Conservation (phyloP, 768 basidiomycete species). For the Calocybe gangraenosa region DNA sequence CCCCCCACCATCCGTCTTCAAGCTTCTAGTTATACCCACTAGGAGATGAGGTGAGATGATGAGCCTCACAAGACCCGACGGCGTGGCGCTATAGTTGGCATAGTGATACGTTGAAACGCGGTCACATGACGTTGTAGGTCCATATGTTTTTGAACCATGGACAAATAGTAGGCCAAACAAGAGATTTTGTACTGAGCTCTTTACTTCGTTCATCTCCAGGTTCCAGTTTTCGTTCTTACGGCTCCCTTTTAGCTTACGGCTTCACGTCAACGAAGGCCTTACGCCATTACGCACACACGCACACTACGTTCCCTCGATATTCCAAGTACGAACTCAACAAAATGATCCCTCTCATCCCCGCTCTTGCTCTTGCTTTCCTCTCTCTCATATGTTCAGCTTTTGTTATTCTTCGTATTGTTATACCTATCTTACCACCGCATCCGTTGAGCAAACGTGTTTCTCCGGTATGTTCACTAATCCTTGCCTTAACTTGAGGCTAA, state of each 20-base stretch:
- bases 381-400: conserved; percentile 74
- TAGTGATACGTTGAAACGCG: conserved; percentile 10
- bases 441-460: conserved; percentile 71
- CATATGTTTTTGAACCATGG: conserved; percentile 26
- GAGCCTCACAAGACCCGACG: no score
- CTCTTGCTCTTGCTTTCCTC: conserved; percentile 62
- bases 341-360: conserved; percentile 68
- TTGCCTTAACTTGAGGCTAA: conserved; percentile 13
- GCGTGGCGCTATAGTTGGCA: not conserved
- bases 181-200: conserved; percentile 13
- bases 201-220: conserved; percentile 18
- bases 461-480: conserved; percentile 44
- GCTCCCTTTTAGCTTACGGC: conserved; percentile 26
- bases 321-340: conserved; percentile 24
- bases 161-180: conserved; percentile 34
- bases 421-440: conserved; percentile 71
- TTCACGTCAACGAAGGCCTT: conserved; percentile 36
- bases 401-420: conserved; percentile 69
- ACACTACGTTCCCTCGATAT: conserved; percentile 42
- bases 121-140: conserved; percentile 28
- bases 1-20: not conserved
- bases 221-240: conserved; percentile 24
- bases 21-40: not conserved
- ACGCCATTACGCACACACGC: conserved; percentile 41
- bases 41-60: no score